Conservation (phyloP, 176 grass and related monocot species). For the Oropetium thomaeum region DNA sequence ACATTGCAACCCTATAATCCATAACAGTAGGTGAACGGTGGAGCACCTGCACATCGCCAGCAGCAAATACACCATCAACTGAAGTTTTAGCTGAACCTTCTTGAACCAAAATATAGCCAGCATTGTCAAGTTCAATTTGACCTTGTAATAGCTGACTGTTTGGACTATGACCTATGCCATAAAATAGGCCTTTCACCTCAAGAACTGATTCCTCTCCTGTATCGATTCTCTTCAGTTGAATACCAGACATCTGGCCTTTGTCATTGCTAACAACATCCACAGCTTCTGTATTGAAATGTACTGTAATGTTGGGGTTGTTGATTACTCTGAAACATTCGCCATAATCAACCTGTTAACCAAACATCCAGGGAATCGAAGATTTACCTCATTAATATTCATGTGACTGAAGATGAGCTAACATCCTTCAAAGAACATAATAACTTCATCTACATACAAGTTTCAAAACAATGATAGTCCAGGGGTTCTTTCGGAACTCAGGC, state of each 20-base stretch:
- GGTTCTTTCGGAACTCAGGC: background rate
- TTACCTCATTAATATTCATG: constrained; percentile 68
- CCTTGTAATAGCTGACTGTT: constrained; percentile 89
- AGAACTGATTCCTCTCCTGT: constrained; percentile 67
- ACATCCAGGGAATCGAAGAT: constrained; percentile 91
- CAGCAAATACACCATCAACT: constrained; percentile 95
- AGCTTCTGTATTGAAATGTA: constrained; percentile 94
- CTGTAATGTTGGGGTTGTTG: constrained; percentile 94
- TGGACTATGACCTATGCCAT: constrained; percentile 94
- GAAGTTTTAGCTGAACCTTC: constrained; percentile 85
- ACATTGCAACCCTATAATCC: constrained; percentile 1
- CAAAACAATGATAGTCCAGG: constrained; percentile 13
- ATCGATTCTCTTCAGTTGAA: constrained; percentile 65
- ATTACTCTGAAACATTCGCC: constrained; percentile 99
- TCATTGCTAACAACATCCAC: constrained; percentile 81
- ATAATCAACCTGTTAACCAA: constrained; percentile 99
- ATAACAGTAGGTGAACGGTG: background rate
- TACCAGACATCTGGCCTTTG: constrained; percentile 91
- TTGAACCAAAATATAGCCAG: constrained; percentile 83
- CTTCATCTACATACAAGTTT: constrained; percentile 34
- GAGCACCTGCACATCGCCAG: constrained; percentile 97
- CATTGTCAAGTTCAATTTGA: constrained; percentile 82
- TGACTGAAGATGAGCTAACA: constrained; percentile 47
- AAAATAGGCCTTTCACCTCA: constrained; percentile 94
- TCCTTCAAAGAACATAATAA: constrained; percentile 55